A percentile compares a stretch with the other conserved stretches of the same genome.
Conservation (phyloP, 192 early-diverging fungal species). For the Polychytrium aggregatum region DNA sequence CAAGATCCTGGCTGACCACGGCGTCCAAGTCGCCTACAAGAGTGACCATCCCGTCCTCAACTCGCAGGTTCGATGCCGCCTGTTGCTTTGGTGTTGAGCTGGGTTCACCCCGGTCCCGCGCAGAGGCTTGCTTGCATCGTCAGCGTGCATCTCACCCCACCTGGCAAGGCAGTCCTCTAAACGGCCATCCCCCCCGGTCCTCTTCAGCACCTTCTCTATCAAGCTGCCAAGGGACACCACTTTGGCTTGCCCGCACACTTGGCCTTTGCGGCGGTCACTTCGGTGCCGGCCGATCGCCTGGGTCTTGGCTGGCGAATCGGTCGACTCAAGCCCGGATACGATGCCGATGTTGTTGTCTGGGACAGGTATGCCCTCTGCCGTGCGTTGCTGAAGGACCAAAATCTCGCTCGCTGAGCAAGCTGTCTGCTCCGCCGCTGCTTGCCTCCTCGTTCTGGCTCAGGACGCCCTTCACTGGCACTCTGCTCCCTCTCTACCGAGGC, state of each 20-base stretch:
- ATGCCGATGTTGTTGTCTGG: conserved; percentile 78
- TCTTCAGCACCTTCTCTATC: conserved; percentile 62
- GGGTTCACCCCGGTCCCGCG: no score
- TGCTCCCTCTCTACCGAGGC: not conserved
- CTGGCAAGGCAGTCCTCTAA: no score
- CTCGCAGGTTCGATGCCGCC: conserved; percentile 19
- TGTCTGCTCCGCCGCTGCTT: not conserved
- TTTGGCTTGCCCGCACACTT: conserved; percentile 53
- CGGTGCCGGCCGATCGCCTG: conserved; percentile 55
- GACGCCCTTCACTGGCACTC: not conserved
- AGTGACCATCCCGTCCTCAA: conserved; percentile 70
- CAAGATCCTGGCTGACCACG: conserved; percentile 49
- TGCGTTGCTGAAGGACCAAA: no score
- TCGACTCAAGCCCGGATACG: conserved; percentile 48
- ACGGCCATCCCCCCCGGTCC: no score
- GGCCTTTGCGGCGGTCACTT: conserved; percentile 55
- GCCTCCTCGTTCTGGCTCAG: not conserved
- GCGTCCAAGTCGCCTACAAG: conserved; percentile 65
- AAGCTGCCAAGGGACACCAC: conserved; percentile 61
- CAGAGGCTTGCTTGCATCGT: no score
- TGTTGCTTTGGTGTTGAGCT: no score
- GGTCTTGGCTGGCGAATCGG: conserved; percentile 62
- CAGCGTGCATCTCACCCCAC: no score
- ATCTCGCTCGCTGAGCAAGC: not conserved
- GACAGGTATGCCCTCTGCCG: no score